Base-by-base conservation (phyloP, 2,329 filamentous ascomycete species). In the Peltaster fructicola region DNA sequence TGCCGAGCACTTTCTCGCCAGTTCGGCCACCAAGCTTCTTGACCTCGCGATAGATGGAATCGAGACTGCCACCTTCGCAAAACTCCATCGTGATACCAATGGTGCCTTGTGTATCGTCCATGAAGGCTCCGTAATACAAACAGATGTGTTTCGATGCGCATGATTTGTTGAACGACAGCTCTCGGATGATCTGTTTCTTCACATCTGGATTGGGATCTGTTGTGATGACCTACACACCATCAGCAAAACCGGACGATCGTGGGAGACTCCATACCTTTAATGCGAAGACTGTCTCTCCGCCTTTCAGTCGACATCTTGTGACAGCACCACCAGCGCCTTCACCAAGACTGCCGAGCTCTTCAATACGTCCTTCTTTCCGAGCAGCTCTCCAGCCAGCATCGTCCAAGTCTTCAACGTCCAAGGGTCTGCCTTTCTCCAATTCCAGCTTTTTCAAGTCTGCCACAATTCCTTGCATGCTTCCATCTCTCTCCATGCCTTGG, bases 31-130 rank as follows among this genome's bases (percentile, higher is more conserved):
- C 85, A 2, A 95, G 68, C 40, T 88, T 81, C 59, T 92, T 92
- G 17, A 98, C 84, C 54, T 98, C 88, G 38, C 80, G 80, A 59
- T 98, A 98, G 36, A 98, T 88, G 47, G 80, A 88, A 56, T 98
- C 84, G 11, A 98, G 65, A 22, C 81, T 92, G 26, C 88, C 88
- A 30, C 88, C 88, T 53, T 95, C 88, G 48, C 88, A 98, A 44
- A 91, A 95, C 50, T 98, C 88, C 88, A 98, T 98, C 29, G 82
- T 84, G 45, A 98, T 98, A 23, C 81, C 92, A 38, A 98, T 95
- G 23, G 85, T 95, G 24, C 84, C 81, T 7, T 81, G 90, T n/a
- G 81, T 76, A 30, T 88, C 78, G 47, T 98, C 85, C 48, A 90
- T 80, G 49, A 95, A 98, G 19, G 85, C 85, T 35, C 88, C 88